Evolutionary conservation across 2,329 filamentous ascomycete genomes (phyloP).

Genomic region (Aspergillus tubingensis): DNA sequence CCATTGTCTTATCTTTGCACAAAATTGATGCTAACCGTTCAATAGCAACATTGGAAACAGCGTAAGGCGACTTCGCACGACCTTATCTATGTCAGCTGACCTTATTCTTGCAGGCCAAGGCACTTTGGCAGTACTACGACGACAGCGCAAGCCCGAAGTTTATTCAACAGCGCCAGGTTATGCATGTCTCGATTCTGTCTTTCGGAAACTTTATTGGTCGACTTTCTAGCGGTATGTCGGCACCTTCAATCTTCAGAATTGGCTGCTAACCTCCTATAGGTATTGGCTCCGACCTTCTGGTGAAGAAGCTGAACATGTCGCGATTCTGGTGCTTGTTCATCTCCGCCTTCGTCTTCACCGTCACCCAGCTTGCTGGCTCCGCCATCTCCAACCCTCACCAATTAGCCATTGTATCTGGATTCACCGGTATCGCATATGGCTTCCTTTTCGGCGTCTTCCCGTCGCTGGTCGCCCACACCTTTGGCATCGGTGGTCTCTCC

Average conservation of each 20-base stretch:
- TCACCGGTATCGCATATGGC: conserved; percentile 88
- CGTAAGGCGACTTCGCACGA: conserved; percentile 42
- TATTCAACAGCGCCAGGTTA: conserved; percentile 77
- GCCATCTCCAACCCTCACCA: conserved; percentile 74
- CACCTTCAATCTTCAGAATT: too few relatives aligned
- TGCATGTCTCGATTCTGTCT: conserved; percentile 94
- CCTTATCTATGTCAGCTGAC: not conserved
- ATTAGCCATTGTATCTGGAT: conserved; percentile 74
- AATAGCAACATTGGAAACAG: conserved; percentile 90
- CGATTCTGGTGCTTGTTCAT: conserved; percentile 88
- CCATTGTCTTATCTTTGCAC: not conserved
- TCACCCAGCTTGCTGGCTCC: conserved; percentile 76
- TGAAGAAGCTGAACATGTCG: conserved; percentile 76
- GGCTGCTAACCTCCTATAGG: conserved; percentile 49
- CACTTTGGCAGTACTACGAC: conserved; percentile 86
- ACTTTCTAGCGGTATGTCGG: conserved; percentile 66
- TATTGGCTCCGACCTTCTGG: conserved; percentile 86
- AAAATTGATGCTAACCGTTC: conserved; percentile 31
- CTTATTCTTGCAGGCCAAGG: conserved; percentile 56
- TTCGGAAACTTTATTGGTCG: conserved; percentile 82
- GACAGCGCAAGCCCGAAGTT: conserved; percentile 70
- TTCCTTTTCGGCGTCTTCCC: conserved; percentile 94
- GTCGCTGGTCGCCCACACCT: conserved; percentile 83
- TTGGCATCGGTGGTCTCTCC: conserved; percentile 83
- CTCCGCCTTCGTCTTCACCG: conserved; percentile 73